Evolutionary conservation across 805 yeast species (phyloP).

Genomic region (Candida anglica): DNA sequence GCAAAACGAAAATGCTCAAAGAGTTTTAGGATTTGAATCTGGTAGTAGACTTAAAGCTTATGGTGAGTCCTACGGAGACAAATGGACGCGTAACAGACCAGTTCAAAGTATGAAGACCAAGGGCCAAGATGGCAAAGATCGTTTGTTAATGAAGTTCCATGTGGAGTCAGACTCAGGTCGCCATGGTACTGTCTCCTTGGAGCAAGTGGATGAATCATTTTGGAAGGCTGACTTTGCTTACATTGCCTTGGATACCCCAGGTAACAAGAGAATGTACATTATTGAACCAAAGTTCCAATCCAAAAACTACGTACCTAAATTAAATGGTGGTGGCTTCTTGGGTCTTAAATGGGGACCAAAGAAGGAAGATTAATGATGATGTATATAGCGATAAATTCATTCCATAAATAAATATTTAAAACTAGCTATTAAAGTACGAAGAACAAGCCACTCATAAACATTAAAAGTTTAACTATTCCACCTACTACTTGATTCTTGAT

Average conservation of each 20-base stretch:
- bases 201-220: conserved; percentile 68
- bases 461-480: no score
- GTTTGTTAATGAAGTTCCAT: conserved; percentile 78
- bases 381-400: no score
- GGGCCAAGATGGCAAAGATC: conserved; percentile 77
- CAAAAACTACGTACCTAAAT: conserved; percentile 38
- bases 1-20: conserved; percentile 56
- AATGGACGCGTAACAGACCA: conserved; percentile 89
- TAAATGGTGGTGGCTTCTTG: conserved; percentile 54
- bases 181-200: conserved; percentile 72
- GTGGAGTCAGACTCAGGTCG: conserved; percentile 65
- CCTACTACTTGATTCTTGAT: no score
- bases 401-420: no score
- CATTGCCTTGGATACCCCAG: conserved; percentile 73
- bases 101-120: conserved; percentile 61
- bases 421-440: neutral
- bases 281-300: conserved; percentile 55
- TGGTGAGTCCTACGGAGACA: conserved; percentile 68
- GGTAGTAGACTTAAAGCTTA: conserved; percentile 74
- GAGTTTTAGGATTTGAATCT: conserved; percentile 48
- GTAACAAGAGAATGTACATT: conserved; percentile 62
- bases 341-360: conserved; percentile 89
- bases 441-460: neutral
- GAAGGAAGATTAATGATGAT: conserved; percentile 45
- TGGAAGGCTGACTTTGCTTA: conserved; percentile 68